phyloP scores from a whole-genome alignment of 805 yeast genomes.

The Hanseniaspora vineae region DNA sequence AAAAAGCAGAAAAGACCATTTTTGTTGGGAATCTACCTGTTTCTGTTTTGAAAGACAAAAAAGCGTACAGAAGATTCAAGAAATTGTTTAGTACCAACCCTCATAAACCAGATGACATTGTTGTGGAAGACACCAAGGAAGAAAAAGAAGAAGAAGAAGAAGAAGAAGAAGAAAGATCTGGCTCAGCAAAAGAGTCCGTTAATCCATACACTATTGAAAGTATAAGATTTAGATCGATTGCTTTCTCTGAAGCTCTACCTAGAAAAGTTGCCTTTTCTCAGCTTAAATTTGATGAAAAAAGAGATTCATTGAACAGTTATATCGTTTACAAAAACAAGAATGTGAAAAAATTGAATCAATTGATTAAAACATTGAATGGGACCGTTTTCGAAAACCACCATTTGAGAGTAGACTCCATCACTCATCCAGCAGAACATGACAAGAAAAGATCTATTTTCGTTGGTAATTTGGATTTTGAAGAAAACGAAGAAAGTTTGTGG shows the following conservation, averaged over 20 bases:
- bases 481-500: constrained; percentile 83
- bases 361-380: constrained; percentile 45
- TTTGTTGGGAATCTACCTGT: constrained; percentile 80
- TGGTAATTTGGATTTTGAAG: constrained; percentile 90
- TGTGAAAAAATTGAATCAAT: constrained; percentile 17
- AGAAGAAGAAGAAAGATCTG: constrained; percentile 7
- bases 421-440: constrained; percentile 81
- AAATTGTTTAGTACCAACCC: constrained; percentile 31
- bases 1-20: constrained; percentile 71
- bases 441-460: constrained; percentile 76
- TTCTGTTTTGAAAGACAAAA: constrained; percentile 50
- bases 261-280: constrained; percentile 82
- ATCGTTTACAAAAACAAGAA: constrained; percentile 57
- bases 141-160: constrained; percentile 5
- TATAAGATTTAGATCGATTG: constrained; percentile 82
- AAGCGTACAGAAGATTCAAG: constrained; percentile 50
- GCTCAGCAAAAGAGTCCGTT: constrained; percentile 15
- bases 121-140: constrained; percentile 3
- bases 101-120: constrained; percentile 1
- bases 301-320: constrained; percentile 81
- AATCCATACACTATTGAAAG: constrained; percentile 36
- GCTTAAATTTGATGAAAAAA: constrained; percentile 59
- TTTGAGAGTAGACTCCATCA: constrained; percentile 81
- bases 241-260: constrained; percentile 78
- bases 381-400: constrained; percentile 58